phyloP scores from a whole-genome alignment of 1,284 basidiomycete genomes.

The Cryptococcus deneoformans region DNA sequence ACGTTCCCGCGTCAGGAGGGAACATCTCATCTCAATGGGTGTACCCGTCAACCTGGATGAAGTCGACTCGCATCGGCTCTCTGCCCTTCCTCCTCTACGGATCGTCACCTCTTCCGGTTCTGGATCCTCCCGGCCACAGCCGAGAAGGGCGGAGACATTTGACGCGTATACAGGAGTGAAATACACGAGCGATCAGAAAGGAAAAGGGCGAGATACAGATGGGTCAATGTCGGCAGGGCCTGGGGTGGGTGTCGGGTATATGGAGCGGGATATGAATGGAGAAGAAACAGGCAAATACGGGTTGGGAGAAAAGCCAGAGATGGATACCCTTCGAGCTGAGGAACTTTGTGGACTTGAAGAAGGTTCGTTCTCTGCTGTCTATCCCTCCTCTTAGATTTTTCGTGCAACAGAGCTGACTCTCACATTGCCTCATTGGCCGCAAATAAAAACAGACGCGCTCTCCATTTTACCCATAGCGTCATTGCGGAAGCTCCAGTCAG shows the following conservation, averaged over 20 bases:
- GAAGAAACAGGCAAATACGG: constrained; percentile 56
- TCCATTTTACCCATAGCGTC: constrained; percentile 64
- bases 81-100: constrained; percentile 70
- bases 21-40: constrained; percentile 83
- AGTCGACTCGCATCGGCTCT: constrained; percentile 67
- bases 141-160: constrained; percentile 10
- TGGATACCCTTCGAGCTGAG: constrained; percentile 64
- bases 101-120: constrained; percentile 59
- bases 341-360: constrained; percentile 64
- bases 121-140: constrained; percentile 1
- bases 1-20: constrained; percentile 77
- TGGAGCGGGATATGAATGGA: neutral
- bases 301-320: constrained; percentile 64
- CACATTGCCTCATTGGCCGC: neutral
- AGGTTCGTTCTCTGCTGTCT: constrained; percentile 53
- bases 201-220: constrained; percentile 12
- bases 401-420: constrained; percentile 10
- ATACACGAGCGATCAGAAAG: constrained; percentile 11
- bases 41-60: constrained; percentile 92
- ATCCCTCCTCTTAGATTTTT: neutral
- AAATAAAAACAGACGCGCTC: constrained; percentile 58
- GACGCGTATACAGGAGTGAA: constrained; percentile 2
- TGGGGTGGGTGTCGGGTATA: constrained; percentile 5
- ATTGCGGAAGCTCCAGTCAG: constrained; percentile 63
- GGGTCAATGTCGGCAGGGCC: constrained; percentile 6